Evolutionary conservation across 2,329 filamentous ascomycete genomes (phyloP).

Genomic region (Aspergillus aculeatinus): DNA sequence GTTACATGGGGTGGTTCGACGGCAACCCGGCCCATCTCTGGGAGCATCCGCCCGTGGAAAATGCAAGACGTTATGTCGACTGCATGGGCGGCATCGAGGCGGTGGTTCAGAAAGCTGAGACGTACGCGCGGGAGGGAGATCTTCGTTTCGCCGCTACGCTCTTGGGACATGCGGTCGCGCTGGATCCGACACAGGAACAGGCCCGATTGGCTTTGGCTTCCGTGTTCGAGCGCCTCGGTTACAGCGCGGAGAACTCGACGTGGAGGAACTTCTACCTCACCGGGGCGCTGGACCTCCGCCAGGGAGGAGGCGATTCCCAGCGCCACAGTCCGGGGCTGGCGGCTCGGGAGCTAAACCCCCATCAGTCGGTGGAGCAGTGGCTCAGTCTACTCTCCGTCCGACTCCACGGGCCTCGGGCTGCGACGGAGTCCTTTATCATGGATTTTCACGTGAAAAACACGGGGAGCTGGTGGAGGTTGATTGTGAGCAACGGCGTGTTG

Average conservation of each 20-base stretch:
- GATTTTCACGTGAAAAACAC: constrained; percentile 18
- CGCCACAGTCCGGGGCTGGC: neutral
- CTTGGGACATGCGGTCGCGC: constrained; percentile 36
- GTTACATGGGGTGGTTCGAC: constrained; percentile 36
- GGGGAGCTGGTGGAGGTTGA: constrained; percentile 19
- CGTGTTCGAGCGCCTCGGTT: constrained; percentile 37
- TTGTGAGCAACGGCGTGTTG: constrained; percentile 23
- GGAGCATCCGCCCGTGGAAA: constrained; percentile 36
- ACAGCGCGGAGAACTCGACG: constrained; percentile 41
- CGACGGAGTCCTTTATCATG: constrained; percentile 12
- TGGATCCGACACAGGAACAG: constrained; percentile 16
- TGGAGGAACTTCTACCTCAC: constrained; percentile 46
- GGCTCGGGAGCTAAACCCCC: constrained; percentile 10
- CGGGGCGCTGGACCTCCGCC: constrained; percentile 30
- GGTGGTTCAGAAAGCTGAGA: constrained; percentile 31
- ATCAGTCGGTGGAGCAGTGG: constrained; percentile 20
- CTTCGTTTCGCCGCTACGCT: constrained; percentile 43
- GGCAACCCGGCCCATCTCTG: constrained; percentile 38
- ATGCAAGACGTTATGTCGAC: constrained; percentile 37
- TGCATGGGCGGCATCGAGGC: constrained; percentile 38
- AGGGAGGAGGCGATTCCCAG: neutral
- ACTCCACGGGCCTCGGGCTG: constrained; percentile 17
- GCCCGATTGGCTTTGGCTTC: constrained; percentile 27
- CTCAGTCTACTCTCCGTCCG: constrained; percentile 20
- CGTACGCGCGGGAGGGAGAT: constrained; percentile 31